Conservation (phyloP, 129 eudicot genomes). For the Solidago caesia region DNA sequence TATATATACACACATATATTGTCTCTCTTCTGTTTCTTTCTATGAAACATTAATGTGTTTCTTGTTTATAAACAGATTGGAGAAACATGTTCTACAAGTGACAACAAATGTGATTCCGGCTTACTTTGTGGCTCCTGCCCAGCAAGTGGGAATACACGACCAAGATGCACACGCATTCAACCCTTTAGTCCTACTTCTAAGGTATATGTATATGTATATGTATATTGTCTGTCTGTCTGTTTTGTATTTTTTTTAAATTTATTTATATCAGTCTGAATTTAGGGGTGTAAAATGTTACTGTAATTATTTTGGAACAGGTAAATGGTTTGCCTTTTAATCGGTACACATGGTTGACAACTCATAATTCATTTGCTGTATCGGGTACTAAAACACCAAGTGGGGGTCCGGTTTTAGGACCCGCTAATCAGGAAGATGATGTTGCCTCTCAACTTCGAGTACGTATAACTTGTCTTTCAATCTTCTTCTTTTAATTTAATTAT, state of each 20-base stretch:
- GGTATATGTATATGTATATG: conserved; percentile 27
- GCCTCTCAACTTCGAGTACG: conserved; percentile 67
- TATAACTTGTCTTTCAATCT: not conserved
- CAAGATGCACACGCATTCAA: conserved; percentile 71
- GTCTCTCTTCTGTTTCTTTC: not conserved
- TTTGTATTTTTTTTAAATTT: too few relatives aligned
- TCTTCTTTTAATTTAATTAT: not conserved
- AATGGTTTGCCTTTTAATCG: conserved; percentile 77
- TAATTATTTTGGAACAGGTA: conserved; percentile 42
- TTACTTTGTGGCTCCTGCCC: conserved; percentile 65
- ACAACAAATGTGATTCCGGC: conserved; percentile 61
- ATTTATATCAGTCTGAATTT: too few relatives aligned
- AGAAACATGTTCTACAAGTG: conserved; percentile 63
- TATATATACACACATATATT: not conserved
- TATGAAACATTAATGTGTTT: not conserved
- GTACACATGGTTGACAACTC: conserved; percentile 93
- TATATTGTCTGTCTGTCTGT: too few relatives aligned
- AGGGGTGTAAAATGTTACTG: not conserved
- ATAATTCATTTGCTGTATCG: conserved; percentile 71
- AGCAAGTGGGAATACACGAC: conserved; percentile 77
- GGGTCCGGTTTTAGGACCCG: conserved; percentile 51
- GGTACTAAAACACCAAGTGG: conserved; percentile 69
- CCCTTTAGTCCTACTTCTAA: conserved; percentile 68
- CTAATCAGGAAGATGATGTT: conserved; percentile 87
- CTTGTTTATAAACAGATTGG: conserved; percentile 49